phyloP scores from a whole-genome alignment of 495 filamentous ascomycete genomes.

The Chaetomidium leptoderma region DNA sequence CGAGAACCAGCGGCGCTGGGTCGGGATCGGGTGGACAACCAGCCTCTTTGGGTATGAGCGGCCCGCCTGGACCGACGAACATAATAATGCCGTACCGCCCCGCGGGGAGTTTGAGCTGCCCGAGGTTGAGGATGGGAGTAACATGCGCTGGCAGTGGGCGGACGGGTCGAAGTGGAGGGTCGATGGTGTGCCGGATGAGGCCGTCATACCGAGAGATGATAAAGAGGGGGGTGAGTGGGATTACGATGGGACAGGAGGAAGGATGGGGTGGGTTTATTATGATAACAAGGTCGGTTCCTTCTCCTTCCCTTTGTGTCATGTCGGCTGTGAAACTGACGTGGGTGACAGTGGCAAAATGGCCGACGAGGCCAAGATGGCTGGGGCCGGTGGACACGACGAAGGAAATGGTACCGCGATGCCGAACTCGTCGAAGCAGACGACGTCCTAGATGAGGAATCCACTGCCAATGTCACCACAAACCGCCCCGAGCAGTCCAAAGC shows the following conservation, averaged over 20 bases:
- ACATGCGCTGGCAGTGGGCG: conserved; percentile 85
- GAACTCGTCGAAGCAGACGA: conserved; percentile 77
- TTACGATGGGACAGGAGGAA: conserved; percentile 54
- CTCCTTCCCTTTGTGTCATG: neutral
- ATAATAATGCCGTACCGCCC: conserved; percentile 71
- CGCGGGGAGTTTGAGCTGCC: conserved; percentile 84
- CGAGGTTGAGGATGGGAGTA: conserved; percentile 70
- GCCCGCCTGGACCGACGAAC: conserved; percentile 90
- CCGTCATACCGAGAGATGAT: conserved; percentile 43
- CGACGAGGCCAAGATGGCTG: conserved; percentile 85
- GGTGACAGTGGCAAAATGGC: conserved; percentile 81
- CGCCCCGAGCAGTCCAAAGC: conserved; percentile 17
- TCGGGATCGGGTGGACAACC: conserved; percentile 91
- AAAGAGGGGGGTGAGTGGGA: conserved; percentile 42
- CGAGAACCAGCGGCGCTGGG: conserved; percentile 94
- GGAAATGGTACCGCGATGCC: conserved; percentile 95
- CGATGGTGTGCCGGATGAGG: conserved; percentile 63
- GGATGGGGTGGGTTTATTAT: conserved; percentile 90
- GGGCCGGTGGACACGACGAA: conserved; percentile 87
- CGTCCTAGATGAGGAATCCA: conserved; percentile 18
- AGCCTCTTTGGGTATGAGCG: conserved; percentile 86
- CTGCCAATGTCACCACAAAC: conserved; percentile 24
- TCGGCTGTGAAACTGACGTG: neutral
- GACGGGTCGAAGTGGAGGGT: conserved; percentile 79
- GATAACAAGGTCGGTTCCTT: conserved; percentile 76